Evolutionary conservation across 2,329 filamentous ascomycete genomes (phyloP).

Genomic region (Fonsecaea nubica): DNA sequence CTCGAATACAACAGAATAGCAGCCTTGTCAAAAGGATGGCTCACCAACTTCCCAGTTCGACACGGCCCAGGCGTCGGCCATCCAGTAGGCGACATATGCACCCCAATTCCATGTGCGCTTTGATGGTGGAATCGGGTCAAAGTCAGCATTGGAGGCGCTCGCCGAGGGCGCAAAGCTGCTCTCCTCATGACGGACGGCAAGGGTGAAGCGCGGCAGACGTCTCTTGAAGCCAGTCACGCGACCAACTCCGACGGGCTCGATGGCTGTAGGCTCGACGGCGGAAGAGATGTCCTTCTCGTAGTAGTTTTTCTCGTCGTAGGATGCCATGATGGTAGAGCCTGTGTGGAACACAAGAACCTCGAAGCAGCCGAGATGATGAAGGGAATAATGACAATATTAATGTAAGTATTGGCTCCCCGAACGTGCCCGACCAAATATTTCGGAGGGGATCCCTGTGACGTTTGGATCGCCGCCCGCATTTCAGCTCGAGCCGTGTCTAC

Average conservation of each 20-base stretch:
- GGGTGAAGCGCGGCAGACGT: constrained; percentile 30
- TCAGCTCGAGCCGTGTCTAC: constrained; percentile 2
- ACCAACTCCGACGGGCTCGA: constrained; percentile 30
- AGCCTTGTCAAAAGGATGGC: constrained; percentile 10
- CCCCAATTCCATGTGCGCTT: constrained; percentile 52
- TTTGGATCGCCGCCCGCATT: constrained; percentile 2
- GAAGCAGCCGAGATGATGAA: constrained; percentile 28
- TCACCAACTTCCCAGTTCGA: constrained; percentile 38
- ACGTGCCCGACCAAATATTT: background rate
- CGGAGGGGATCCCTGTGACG: background rate
- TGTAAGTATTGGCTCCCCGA: background rate
- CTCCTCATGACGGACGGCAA: constrained; percentile 36
- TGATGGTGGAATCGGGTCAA: constrained; percentile 46
- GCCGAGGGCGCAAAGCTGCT: constrained; percentile 36
- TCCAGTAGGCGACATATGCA: constrained; percentile 55
- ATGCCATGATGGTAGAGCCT: constrained; percentile 22
- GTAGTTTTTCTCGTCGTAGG: constrained; percentile 23
- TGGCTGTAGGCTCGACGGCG: constrained; percentile 21
- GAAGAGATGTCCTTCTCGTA: constrained; percentile 29
- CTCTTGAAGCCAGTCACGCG: constrained; percentile 21
- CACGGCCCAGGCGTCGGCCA: constrained; percentile 45
- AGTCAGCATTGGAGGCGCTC: constrained; percentile 38
- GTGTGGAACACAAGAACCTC: constrained; percentile 3
- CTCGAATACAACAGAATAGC: background rate
- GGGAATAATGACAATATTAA: background rate